phyloP scores from a whole-genome alignment of 2,329 filamentous ascomycete species.

The Trichoderma atroviride region DNA sequence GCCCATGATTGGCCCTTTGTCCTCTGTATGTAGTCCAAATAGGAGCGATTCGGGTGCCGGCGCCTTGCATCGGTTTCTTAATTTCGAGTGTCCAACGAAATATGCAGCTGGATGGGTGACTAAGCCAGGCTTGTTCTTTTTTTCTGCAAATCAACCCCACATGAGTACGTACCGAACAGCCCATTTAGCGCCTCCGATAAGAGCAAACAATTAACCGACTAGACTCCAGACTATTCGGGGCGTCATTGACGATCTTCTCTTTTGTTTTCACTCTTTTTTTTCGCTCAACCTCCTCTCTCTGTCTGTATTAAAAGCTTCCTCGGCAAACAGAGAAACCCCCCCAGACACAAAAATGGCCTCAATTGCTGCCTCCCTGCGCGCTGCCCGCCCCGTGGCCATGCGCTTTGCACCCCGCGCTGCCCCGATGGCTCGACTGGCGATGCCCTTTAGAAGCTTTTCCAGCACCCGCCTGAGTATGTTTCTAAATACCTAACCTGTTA shows the following conservation, averaged over 20 bases:
- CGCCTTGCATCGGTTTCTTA: constrained; percentile 21
- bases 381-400: constrained; percentile 51
- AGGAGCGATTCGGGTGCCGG: background rate
- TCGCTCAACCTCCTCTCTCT: background rate
- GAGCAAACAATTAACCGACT: background rate
- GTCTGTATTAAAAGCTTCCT: background rate
- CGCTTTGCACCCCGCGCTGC: constrained; percentile 43
- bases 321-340: background rate
- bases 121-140: constrained; percentile 4
- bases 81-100: background rate
- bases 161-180: background rate
- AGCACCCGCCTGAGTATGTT: constrained; percentile 44
- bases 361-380: constrained; percentile 59
- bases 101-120: background rate
- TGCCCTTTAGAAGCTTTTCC: constrained; percentile 45
- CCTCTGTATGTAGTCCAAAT: background rate
- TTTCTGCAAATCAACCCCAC: background rate
- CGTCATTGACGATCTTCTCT: constrained; percentile 19
- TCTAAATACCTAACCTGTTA: background rate
- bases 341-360: constrained; percentile 55
- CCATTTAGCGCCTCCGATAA: constrained; percentile 23
- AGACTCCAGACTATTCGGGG: background rate
- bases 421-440: constrained; percentile 44
- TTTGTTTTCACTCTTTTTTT: background rate
- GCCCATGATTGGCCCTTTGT: background rate